Percentiles rank a stretch among this genome's conserved stretches.
Evolutionary conservation across 1,284 basidiomycete species (phyloP).

Genomic region (Puccinia horiana): DNA sequence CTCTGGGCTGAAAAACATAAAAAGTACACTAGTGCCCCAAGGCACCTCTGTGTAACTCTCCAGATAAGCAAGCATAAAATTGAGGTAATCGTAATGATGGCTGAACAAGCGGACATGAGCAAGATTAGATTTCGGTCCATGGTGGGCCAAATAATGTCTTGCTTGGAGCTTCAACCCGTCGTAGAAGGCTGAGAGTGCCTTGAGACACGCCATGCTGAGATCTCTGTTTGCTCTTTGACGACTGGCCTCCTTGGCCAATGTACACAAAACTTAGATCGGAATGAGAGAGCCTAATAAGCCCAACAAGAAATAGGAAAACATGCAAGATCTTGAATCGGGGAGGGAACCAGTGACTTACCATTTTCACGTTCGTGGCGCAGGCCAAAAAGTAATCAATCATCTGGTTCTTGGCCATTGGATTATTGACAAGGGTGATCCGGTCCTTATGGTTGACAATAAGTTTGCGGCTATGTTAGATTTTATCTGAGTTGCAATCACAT

Average conservation of each 20-base stretch:
- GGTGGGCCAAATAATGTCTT: constrained; percentile 60
- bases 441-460: constrained; percentile 68
- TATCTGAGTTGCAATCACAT: constrained; percentile 61
- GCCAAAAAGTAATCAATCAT: constrained; percentile 48
- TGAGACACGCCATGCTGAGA: constrained; percentile 71
- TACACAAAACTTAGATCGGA: constrained; percentile 7
- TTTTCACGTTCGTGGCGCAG: constrained; percentile 26
- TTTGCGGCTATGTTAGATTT: constrained; percentile 77
- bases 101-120: constrained; percentile 26
- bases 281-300: not conserved
- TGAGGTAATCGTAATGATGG: no score
- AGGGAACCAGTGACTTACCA: not conserved
- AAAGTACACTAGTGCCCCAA: no score
- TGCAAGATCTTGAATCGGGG: not conserved
- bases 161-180: constrained; percentile 72
- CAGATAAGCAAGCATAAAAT: no score
- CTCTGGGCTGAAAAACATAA: no score
- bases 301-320: not conserved
- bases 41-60: no score
- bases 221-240: constrained; percentile 77
- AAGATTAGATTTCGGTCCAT: not conserved
- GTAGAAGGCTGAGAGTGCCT: constrained; percentile 72
- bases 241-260: constrained; percentile 60
- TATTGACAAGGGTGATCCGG: constrained; percentile 63
- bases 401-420: constrained; percentile 29